phyloP scores from a whole-genome alignment of 306 rosid genomes.

The Cucumis sativus region DNA sequence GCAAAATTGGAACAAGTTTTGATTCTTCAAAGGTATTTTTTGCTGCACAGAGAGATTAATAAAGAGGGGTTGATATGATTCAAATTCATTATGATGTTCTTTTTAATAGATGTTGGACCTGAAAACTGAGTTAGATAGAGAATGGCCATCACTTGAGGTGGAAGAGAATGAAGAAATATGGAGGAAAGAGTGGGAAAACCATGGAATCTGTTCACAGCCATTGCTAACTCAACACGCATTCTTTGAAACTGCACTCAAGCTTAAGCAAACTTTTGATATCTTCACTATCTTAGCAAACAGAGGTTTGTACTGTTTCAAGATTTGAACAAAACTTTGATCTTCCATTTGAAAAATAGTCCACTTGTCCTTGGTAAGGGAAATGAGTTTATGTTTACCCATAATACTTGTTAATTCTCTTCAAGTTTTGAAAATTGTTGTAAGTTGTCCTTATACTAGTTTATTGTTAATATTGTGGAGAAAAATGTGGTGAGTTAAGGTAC shows the following conservation, averaged over 20 bases:
- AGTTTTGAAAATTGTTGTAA: neutral
- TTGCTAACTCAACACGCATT: conserved; percentile 8
- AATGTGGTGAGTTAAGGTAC: neutral
- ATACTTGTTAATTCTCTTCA: neutral
- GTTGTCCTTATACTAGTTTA: neutral
- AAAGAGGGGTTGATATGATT: neutral
- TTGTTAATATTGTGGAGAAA: neutral
- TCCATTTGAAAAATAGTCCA: neutral
- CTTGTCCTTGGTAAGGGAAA: neutral
- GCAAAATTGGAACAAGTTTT: neutral
- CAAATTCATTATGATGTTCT: neutral
- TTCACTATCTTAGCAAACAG: conserved; percentile 1
- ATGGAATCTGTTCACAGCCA: conserved; percentile 10
- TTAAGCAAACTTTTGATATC: conserved; percentile 8
- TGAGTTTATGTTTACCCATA: neutral
- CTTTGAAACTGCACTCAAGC: conserved; percentile 12
- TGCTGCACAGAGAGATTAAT: neutral
- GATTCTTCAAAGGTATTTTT: conserved; percentile 5
- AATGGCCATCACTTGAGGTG: conserved; percentile 17
- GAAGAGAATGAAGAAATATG: neutral
- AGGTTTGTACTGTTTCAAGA: neutral
- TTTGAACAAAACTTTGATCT: neutral
- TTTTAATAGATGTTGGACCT: conserved; percentile 11
- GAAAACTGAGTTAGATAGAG: neutral
- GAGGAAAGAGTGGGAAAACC: conserved; percentile 16